These are phyloP conservation scores for Aspergillus carlsbadensis DNA, from an alignment of 495 filamentous ascomycete species.

Conservation along the genomic window DNA sequence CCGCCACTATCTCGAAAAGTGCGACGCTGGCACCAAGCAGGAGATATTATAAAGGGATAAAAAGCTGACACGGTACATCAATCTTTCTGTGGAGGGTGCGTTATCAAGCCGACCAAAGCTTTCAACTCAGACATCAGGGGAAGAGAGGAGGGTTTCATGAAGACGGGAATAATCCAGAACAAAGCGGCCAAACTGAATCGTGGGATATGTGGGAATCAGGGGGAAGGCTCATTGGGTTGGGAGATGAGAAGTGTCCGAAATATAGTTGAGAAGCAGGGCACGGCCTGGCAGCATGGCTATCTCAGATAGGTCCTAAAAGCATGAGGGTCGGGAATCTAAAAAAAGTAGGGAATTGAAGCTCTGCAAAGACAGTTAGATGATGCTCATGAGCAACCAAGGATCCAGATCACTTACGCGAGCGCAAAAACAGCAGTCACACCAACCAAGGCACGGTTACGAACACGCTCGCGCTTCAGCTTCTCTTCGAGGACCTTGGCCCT, in stretches of 20 bases:
- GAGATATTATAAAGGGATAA: conserved; percentile 20
- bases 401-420: conserved; percentile 70
- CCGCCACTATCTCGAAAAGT: not conserved
- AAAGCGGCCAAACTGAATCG: not conserved
- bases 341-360: conserved; percentile 49
- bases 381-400: not conserved
- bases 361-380: conserved; percentile 28
- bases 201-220: conserved; percentile 4
- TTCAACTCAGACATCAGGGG: conserved; percentile 10
- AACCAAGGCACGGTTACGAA: conserved; percentile 77
- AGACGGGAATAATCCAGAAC: not conserved
- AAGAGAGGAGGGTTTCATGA: conserved; percentile 3
- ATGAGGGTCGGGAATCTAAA: conserved; percentile 23
- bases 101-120: conserved; percentile 9
- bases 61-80: conserved; percentile 24
- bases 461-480: conserved; percentile 76
- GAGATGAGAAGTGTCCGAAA: not conserved
- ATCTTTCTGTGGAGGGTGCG: conserved; percentile 12
- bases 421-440: conserved; percentile 82
- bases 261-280: not conserved
- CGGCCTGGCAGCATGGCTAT: not conserved
- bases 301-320: not conserved
- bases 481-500: conserved; percentile 70
- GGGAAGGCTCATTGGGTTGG: not conserved
- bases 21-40: conserved; percentile 19